These are phyloP conservation scores for Nannizziopsis barbatae DNA, from an alignment of 2,329 filamentous ascomycete genomes.

Conservation along the genomic window DNA sequence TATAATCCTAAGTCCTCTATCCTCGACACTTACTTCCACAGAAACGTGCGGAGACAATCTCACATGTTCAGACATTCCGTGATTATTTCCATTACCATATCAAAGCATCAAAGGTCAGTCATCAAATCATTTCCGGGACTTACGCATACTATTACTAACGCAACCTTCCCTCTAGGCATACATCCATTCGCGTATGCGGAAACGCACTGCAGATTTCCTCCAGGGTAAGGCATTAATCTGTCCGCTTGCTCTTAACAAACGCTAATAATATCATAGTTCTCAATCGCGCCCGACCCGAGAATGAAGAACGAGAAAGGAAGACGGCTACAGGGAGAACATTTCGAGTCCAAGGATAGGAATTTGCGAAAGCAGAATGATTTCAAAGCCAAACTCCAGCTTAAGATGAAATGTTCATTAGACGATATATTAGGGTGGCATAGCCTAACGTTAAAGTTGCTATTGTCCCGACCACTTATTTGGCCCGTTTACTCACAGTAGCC, in stretches of 20 bases:
- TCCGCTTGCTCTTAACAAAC: not conserved
- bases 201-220: slow-evolving; percentile 93
- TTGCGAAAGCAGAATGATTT: not conserved
- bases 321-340: slow-evolving; percentile 94
- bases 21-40: slow-evolving; percentile 85
- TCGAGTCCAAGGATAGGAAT: slow-evolving; percentile 45
- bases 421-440: too few relatives aligned
- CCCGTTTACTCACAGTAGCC: too few relatives aligned
- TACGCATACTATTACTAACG: not conserved
- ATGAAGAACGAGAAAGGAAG: slow-evolving; percentile 95
- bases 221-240: slow-evolving; percentile 54
- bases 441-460: too few relatives aligned
- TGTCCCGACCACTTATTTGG: too few relatives aligned
- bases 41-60: slow-evolving; percentile 88
- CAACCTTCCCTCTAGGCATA: slow-evolving; percentile 53
- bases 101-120: slow-evolving; percentile 80
- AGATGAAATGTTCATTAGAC: not conserved
- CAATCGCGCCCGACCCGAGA: slow-evolving; percentile 85
- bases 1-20: slow-evolving; percentile 57
- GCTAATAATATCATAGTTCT: slow-evolving; percentile 55
- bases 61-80: slow-evolving; percentile 98
- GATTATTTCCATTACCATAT: slow-evolving; percentile 99
- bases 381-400: not conserved
- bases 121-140: not conserved
- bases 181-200: slow-evolving; percentile 96